phyloP scores from a whole-genome alignment of 1,284 basidiomycete species.

The Ustilago cynodontis region DNA sequence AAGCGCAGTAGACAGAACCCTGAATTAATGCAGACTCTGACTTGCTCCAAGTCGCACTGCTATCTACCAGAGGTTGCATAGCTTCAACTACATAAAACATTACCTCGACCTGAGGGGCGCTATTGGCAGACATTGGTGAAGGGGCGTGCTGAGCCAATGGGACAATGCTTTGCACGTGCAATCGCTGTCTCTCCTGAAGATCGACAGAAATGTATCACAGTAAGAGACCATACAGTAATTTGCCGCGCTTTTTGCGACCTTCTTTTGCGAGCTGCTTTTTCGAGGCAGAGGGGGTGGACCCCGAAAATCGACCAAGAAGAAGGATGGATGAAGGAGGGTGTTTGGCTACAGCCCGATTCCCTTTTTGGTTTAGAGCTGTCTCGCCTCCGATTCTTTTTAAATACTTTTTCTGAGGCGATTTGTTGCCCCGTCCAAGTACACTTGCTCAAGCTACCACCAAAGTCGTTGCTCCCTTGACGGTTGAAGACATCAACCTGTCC shows the following conservation, averaged over 20 bases:
- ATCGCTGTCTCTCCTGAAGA: no score
- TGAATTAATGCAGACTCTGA: no score
- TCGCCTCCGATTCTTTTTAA: neutral
- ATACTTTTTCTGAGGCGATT: neutral
- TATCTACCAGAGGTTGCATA: no score
- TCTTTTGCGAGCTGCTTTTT: neutral
- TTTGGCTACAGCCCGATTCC: conserved; percentile 1
- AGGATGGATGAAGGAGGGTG: neutral
- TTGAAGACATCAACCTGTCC: neutral
- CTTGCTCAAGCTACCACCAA: neutral
- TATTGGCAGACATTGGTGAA: no score
- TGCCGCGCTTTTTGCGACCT: neutral
- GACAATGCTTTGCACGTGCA: no score
- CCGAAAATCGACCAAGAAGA: neutral
- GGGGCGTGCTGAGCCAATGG: no score
- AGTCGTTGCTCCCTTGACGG: neutral
- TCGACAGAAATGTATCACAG: no score
- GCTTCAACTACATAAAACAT: no score
- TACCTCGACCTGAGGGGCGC: no score
- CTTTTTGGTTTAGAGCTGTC: neutral
- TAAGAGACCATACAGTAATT: no score
- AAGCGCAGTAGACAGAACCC: no score
- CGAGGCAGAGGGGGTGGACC: neutral
- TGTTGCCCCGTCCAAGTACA: neutral
- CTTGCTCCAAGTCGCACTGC: no score